These are phyloP conservation scores for Zygotorulaspora chibaensis DNA, from an alignment of 805 yeast species.

Conservation along the genomic window DNA sequence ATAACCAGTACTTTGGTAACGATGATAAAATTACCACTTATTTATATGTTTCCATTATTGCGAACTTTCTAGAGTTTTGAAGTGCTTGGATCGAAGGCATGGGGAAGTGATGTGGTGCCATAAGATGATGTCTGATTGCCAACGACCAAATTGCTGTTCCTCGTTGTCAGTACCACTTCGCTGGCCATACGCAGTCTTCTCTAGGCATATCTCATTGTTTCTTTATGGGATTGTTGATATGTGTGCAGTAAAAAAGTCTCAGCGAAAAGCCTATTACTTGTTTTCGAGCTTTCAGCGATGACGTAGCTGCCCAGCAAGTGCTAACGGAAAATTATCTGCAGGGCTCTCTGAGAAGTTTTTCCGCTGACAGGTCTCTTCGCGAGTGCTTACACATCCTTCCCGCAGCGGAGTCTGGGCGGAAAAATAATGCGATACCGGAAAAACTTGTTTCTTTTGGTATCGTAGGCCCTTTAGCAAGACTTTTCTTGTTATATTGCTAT, in stretches of 20 bases:
- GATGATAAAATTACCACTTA: background rate
- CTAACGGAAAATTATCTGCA: background rate
- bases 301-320: background rate
- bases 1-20: too few species aligned
- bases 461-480: background rate
- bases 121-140: too few species aligned
- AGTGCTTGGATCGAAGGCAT: background rate
- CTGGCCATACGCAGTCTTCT: background rate
- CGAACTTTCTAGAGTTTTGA: background rate
- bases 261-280: background rate
- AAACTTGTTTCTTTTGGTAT: background rate
- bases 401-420: constrained; percentile 1
- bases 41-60: background rate
- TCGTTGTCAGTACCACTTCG: background rate
- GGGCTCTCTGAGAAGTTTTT: background rate
- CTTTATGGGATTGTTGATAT: background rate
- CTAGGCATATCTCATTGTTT: background rate
- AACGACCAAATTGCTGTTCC: too few species aligned
- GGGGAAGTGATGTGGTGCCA: background rate
- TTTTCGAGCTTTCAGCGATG: background rate
- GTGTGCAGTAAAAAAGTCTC: background rate
- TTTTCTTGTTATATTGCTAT: background rate
- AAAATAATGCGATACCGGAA: constrained; percentile 1
- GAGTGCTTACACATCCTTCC: background rate
- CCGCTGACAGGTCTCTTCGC: background rate